Conservation (phyloP, 2,329 filamentous ascomycete genomes). For the Cladobotryum protrusum region DNA sequence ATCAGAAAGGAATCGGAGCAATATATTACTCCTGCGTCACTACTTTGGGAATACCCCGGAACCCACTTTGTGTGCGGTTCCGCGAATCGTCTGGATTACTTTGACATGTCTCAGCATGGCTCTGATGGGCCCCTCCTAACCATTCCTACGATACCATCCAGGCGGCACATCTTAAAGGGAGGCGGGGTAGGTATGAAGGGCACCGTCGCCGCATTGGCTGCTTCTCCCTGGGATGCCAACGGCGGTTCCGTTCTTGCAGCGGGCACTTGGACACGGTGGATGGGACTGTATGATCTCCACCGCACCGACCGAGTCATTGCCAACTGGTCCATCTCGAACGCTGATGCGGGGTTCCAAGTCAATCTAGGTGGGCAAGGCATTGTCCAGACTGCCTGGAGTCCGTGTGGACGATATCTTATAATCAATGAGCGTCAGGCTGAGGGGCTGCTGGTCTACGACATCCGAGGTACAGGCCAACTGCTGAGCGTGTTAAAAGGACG, state of each 20-base stretch:
- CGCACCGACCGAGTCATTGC: constrained; percentile 48
- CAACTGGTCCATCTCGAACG: constrained; percentile 54
- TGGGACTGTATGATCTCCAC: constrained; percentile 57
- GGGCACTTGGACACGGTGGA: constrained; percentile 57
- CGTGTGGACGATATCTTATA: constrained; percentile 57
- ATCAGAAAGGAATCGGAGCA: constrained; percentile 55
- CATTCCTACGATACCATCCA: constrained; percentile 56
- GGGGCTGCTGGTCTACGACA: constrained; percentile 56
- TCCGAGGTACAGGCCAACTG: constrained; percentile 52
- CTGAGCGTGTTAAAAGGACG: constrained; percentile 49
- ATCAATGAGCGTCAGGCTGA: constrained; percentile 52
- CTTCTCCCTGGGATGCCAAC: constrained; percentile 33
- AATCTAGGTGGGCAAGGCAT: constrained; percentile 56
- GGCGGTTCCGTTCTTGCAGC: constrained; percentile 44
- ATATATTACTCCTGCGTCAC: constrained; percentile 51
- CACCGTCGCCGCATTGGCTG: constrained; percentile 49
- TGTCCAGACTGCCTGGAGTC: constrained; percentile 54
- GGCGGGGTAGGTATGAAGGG: constrained; percentile 60
- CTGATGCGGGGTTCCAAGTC: constrained; percentile 30
- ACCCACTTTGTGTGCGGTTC: constrained; percentile 57
- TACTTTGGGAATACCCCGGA: constrained; percentile 50
- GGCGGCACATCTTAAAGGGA: constrained; percentile 52
- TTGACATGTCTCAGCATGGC: constrained; percentile 50
- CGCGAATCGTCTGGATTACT: constrained; percentile 52
- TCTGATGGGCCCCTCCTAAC: constrained; percentile 45